Base-by-base conservation (phyloP, 139 green algal genomes). In the Yamagishiella unicocca region DNA sequence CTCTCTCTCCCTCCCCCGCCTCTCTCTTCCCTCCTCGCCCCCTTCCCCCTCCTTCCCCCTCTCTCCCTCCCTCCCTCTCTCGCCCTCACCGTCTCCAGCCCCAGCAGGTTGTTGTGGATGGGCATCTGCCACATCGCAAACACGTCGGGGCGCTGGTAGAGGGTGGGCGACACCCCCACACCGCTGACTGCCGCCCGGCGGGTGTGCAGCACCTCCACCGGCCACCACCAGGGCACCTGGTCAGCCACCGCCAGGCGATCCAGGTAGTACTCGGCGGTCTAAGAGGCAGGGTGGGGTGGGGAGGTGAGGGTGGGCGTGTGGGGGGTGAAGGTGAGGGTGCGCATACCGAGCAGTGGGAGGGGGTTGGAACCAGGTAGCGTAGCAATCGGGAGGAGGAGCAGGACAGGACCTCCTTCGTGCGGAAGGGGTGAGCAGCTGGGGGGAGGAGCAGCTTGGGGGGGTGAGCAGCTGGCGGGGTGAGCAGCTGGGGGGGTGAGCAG, bases 181-280 rank as follows among this genome's bases (percentile, higher is more conserved):
- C 61, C 43, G 25, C 33, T 38, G 21, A 75, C 79, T 8, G 81
- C 64, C 2, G 66, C 66, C 27, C 81, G 64, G 22, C 81, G 81
- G 19, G 42, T 24, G 22, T n/a, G 31, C 45, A 79, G 81, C 45
- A 78, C 64, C 64, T 87, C 64, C 38, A 53, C 31, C 2, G 85
- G 85, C 90, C 90, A 93, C 90, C 90, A 93, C 90, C 90, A 93
- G 37, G 90, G 90, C 54, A 81, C 67, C 82, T 87, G 70, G 61
- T 93, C 85, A 10, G 31, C 66, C 29, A 89, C 71, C 42, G 90
- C 77, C 40, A 93, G 82, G 10, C 88, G 79, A 24, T 83, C 64
- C 78, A 90, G 79, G 64, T 58, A 79, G 38, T 81, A 61, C 70
- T 76, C 79, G 27, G 67, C 58, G 22, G 43, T 22, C 79, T 85